Base-by-base conservation (phyloP, 2,329 filamentous ascomycete genomes). In the Eutypella sp. region DNA sequence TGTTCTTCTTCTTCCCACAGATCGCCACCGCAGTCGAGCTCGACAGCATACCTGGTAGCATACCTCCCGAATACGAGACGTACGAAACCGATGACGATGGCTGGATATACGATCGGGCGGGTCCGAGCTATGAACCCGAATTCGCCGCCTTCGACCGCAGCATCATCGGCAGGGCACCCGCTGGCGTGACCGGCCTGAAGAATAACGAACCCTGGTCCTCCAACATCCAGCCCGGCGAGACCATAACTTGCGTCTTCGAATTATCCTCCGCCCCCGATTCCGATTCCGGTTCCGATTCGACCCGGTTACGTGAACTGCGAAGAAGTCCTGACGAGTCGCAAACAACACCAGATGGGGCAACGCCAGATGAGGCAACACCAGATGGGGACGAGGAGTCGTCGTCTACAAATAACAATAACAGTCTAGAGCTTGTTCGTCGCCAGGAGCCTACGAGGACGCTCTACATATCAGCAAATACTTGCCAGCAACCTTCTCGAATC, bases 391-490 rank as follows among this genome's bases (percentile, higher is more conserved):
- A n/a, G n/a, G n/a, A n/a, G n/a, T n/a, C n/a, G n/a, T n/a, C n/a
- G n/a, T n/a, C n/a, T n/a, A n/a, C n/a, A n/a, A n/a, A n/a, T n/a
- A n/a, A n/a, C n/a, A n/a, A n/a, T n/a, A n/a, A n/a, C n/a, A n/a
- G n/a, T n/a, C n/a, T n/a, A 25, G 57, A 53, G 51, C 46, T 53
- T 33, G 44, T 34, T 22, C 57, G 52, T 20, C 57, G 63, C 44
- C 53, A 60, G 47, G 51, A 59, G 42, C 51, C 66, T 20, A 65
- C 66, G 15, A 72, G 67, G 36, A 79, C 68, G 2, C 72, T 97
- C 3, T 96, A 86, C 64, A 76, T 99, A 44, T 90, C 90, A 2
- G 82, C 90, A 37, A 97, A 90, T 54, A 91, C 88, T 1, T 99
- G 93, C 65, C 67, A 80, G 22, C 89, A 95, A 57, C 93, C 92